Percentiles rank a stretch among this genome's conserved stretches.
Evolutionary conservation across 495 filamentous ascomycete species (phyloP).

Genomic region (Schizothecium vesticola): DNA sequence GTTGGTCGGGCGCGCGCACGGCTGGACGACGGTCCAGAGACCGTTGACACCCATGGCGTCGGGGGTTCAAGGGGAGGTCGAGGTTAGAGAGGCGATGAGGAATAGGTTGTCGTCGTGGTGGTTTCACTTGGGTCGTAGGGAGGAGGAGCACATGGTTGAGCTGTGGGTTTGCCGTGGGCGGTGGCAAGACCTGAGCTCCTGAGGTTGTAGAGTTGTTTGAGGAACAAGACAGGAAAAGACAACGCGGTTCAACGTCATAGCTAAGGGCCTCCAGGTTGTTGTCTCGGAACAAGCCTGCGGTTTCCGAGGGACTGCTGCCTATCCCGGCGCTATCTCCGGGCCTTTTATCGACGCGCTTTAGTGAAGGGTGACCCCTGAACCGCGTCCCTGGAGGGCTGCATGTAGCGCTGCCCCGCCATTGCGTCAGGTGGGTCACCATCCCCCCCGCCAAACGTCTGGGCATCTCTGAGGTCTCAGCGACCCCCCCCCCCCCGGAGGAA

Average conservation of each 20-base stretch:
- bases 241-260: neutral
- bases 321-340: slow-evolving; percentile 8
- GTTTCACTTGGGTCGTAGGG: neutral
- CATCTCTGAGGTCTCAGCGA: neutral
- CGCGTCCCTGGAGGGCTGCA: neutral
- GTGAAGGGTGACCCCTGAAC: neutral
- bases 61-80: neutral
- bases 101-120: neutral
- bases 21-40: slow-evolving; percentile 91
- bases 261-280: neutral
- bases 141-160: neutral
- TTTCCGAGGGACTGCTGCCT: slow-evolving; percentile 8
- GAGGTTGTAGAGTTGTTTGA: neutral
- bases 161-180: neutral
- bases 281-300: neutral
- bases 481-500: neutral
- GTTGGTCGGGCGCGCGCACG: slow-evolving; percentile 84
- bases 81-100: neutral
- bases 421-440: neutral
- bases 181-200: neutral
- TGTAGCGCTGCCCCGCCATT: neutral
- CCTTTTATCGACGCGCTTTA: slow-evolving; percentile 3
- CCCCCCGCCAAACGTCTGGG: neutral
- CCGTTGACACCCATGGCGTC: slow-evolving; percentile 87
- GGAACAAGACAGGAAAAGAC: neutral